Percentiles rank a stretch among this genome's conserved stretches.
phyloP scores from a whole-genome alignment of 2,329 filamentous ascomycete species.

The Tympanopsis confertula region DNA sequence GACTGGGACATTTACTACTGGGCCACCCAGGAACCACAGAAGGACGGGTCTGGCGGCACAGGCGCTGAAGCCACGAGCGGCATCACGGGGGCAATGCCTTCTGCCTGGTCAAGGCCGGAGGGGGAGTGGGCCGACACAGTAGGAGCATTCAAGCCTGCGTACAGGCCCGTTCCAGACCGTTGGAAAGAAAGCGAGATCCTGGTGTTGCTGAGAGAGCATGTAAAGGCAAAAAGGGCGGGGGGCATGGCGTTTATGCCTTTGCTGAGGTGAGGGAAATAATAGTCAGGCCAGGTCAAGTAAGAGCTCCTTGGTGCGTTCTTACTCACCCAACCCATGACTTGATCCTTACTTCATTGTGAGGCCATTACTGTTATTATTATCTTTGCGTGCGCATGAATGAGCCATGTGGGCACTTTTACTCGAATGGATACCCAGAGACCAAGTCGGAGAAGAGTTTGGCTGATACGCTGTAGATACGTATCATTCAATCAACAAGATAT shows the following conservation, averaged over 20 bases:
- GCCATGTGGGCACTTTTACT: too few species aligned
- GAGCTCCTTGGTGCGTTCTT: too few species aligned
- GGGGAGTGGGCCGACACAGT: slow-evolving; percentile 97
- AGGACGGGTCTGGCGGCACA: slow-evolving; percentile 3
- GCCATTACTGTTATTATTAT: too few species aligned
- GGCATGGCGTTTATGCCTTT: slow-evolving; percentile 49
- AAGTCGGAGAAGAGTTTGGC: too few species aligned
- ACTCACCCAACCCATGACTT: too few species aligned
- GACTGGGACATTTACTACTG: slow-evolving; percentile 99
- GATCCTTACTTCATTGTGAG: too few species aligned
- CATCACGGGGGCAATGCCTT: slow-evolving; percentile 14
- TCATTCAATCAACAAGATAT: too few species aligned
- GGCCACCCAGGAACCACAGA: slow-evolving; percentile 72
- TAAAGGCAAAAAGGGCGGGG: slow-evolving; percentile 55
- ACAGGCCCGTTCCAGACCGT: slow-evolving; percentile 73
- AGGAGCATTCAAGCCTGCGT: slow-evolving; percentile 86
- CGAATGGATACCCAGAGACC: too few species aligned
- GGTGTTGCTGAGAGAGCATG: slow-evolving; percentile 66
- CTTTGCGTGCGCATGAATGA: too few species aligned
- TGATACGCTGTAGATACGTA: too few species aligned
- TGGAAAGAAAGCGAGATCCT: slow-evolving; percentile 81
- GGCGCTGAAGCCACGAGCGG: slow-evolving; percentile 12
- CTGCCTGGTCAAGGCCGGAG: slow-evolving; percentile 22
- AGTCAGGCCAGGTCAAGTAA: too few species aligned
- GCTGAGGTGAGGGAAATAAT: slow-evolving; percentile 18